These are phyloP conservation scores for Geosmithia flava DNA, from an alignment of 2,329 filamentous ascomycete genomes.

Conservation along the genomic window DNA sequence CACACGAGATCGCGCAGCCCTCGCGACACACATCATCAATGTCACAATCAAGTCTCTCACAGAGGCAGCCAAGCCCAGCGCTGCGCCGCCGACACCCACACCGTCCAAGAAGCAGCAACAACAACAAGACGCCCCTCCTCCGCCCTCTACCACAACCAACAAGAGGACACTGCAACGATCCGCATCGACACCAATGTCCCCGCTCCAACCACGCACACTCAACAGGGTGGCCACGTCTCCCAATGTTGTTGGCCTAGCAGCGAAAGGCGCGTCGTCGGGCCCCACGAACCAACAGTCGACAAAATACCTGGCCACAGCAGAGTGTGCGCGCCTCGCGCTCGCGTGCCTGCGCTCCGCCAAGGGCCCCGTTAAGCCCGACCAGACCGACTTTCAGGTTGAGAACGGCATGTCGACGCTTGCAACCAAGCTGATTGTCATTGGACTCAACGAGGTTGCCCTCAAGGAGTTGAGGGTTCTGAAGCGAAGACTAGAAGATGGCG, in stretches of 20 bases:
- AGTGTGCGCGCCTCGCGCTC: constrained; percentile 60
- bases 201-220: constrained; percentile 46
- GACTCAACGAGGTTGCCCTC: constrained; percentile 53
- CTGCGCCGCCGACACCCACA: constrained; percentile 10
- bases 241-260: constrained; percentile 18
- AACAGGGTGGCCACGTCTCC: constrained; percentile 48
- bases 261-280: constrained; percentile 12
- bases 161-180: constrained; percentile 37
- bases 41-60: constrained; percentile 53
- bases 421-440: constrained; percentile 51
- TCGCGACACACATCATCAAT: constrained; percentile 67
- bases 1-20: constrained; percentile 43
- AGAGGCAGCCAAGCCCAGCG: constrained; percentile 46
- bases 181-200: constrained; percentile 45
- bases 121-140: not conserved
- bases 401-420: constrained; percentile 59
- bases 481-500: constrained; percentile 37
- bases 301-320: constrained; percentile 44
- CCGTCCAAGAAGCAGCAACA: constrained; percentile 12
- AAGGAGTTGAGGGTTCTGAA: constrained; percentile 59
- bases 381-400: constrained; percentile 58
- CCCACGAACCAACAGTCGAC: constrained; percentile 15
- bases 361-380: constrained; percentile 34
- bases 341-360: constrained; percentile 48
- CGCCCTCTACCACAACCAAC: constrained; percentile 14